These are phyloP conservation scores for Trichomonas tenax DNA, from an alignment of 208 protist species.

Conservation along the genomic window DNA sequence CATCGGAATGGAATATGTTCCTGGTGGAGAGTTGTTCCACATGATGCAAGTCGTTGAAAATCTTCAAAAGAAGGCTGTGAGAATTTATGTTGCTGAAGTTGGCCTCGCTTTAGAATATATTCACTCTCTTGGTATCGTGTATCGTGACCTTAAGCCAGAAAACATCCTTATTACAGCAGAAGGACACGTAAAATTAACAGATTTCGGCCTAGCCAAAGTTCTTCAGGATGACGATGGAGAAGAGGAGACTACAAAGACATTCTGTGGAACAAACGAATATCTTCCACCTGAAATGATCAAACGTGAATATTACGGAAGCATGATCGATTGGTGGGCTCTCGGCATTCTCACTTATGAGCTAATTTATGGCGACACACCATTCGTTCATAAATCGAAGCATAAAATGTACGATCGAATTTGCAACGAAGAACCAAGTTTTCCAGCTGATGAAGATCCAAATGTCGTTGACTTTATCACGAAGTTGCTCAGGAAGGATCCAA, in stretches of 20 bases:
- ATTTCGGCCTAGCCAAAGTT: constrained; percentile 1
- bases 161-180: neutral
- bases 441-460: neutral
- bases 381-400: neutral
- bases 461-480: neutral
- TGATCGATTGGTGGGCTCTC: constrained; percentile 8
- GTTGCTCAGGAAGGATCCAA: constrained; percentile 7
- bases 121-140: neutral
- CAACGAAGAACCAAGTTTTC: neutral
- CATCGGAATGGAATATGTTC: neutral
- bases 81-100: neutral
- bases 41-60: neutral
- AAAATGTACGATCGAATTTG: neutral
- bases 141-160: constrained; percentile 8
- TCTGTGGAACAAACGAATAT: constrained; percentile 18
- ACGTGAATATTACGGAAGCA: neutral
- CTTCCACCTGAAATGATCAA: neutral
- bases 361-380: neutral
- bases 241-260: neutral
- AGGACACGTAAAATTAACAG: neutral
- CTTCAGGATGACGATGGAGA: neutral
- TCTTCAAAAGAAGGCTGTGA: neutral
- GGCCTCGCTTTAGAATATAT: constrained; percentile 16
- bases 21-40: constrained; percentile 12
- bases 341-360: constrained; percentile 10